Evolutionary conservation across 441 rosid species (phyloP), one percentile per base, ranked within the genome.

Genomic region (Pelargonium australe): DNA sequence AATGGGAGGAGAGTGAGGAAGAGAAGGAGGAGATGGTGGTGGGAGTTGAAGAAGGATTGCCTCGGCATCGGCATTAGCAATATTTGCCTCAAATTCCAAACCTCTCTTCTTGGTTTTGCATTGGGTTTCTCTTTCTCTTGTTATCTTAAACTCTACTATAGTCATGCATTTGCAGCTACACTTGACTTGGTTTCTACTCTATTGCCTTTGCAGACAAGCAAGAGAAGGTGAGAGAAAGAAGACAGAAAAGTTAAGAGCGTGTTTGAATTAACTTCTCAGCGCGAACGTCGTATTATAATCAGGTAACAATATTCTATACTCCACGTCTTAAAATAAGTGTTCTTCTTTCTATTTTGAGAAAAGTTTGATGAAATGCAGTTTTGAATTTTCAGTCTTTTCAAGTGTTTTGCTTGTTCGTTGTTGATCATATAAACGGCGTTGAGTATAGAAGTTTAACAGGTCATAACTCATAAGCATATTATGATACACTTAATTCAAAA

Each of bases 61-160:
- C 93, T 87, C 87, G 85, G 82, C 85, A 81, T 83, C 77, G 89
- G 82, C 91, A 78, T 85, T 70, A 14, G 65, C 68, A 77, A 78
- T 14, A 6, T 49, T 73, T 72, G 77, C 81, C 71, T 84, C 91
- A 82, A 85, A 84, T 76, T 83, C 87, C 83, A 83, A 84, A 80
- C 82, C 77, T 74, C 69, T 34, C 80, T 78, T 79, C 82, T 77
- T 74, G 87, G 79, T 80, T 76, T 74, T 82, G 89, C 88, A 86
- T 78, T n/a, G 40, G 71, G 57, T 62, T 20, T 61, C 34, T 20
- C 40, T 61, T 23, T 9, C 64, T 28, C 64, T 61, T 66, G 13
- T 17, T 70, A 76, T 69, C 72, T 70, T 66, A 58, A 74, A 73
- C 72, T 68, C 68, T 28, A 51, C 55, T 23, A 19, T 31, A 40